Evolutionary conservation across 202 grass and related monocot genomes (phyloP).

Genomic region (Carex arenaria): DNA sequence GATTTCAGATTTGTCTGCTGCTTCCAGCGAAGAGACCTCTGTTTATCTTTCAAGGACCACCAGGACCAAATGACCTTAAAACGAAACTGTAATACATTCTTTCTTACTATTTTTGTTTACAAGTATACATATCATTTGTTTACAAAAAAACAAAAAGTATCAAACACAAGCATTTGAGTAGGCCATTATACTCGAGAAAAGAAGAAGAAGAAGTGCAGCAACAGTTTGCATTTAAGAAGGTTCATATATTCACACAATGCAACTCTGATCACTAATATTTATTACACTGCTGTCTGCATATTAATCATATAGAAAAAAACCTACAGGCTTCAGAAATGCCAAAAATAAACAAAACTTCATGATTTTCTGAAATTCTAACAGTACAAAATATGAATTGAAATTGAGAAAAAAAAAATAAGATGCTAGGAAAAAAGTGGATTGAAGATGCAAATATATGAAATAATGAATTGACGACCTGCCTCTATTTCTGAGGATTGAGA

Average conservation of each 20-base stretch:
- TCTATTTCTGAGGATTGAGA: conserved; percentile 62
- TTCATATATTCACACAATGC: background rate
- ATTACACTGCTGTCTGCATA: background rate
- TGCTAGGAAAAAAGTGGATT: background rate
- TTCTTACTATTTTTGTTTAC: no score
- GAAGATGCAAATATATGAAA: background rate
- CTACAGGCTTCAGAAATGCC: background rate
- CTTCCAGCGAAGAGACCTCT: background rate
- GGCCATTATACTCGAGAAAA: background rate
- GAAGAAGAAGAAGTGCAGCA: background rate
- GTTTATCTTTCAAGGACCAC: background rate
- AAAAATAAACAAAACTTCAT: background rate
- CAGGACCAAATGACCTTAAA: background rate
- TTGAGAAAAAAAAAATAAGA: background rate
- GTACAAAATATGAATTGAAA: background rate
- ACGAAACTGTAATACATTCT: no score
- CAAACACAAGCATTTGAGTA: background rate
- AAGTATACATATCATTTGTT: no score
- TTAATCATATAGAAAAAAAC: background rate
- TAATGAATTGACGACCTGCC: background rate
- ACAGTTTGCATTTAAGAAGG: background rate
- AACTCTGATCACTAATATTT: background rate
- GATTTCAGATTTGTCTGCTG: background rate
- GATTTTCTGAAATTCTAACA: background rate
- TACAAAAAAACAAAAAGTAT: no score